Conservation (phyloP, 768 basidiomycete genomes). For the Chalciporus sphaerocephalus region DNA sequence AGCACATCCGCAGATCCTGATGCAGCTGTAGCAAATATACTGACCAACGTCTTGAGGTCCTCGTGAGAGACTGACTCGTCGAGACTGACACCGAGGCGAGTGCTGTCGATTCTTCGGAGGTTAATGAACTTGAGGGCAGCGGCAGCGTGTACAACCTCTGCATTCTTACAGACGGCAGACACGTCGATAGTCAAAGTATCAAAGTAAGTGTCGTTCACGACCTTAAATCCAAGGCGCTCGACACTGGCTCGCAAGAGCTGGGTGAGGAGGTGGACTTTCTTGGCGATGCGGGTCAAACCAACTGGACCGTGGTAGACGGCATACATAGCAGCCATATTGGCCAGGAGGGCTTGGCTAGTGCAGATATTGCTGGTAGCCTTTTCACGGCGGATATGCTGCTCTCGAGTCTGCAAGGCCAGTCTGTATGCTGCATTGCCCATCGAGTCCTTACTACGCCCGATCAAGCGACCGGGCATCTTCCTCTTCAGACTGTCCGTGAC, state of each 20-base stretch:
- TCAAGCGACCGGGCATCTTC: constrained; percentile 97
- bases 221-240: constrained; percentile 68
- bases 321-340: constrained; percentile 99
- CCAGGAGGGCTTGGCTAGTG: constrained; percentile 94
- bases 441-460: constrained; percentile 84
- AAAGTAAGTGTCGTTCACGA: constrained; percentile 74
- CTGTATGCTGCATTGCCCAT: constrained; percentile 87
- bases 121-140: constrained; percentile 72
- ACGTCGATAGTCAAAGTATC: constrained; percentile 86
- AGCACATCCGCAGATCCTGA: constrained; percentile 45
- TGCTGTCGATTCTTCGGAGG: constrained; percentile 70
- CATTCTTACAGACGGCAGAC: constrained; percentile 50
- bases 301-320: constrained; percentile 93
- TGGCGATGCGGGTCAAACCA: constrained; percentile 79
- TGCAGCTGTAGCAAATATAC: constrained; percentile 72
- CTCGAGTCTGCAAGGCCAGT: constrained; percentile 90
- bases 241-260: constrained; percentile 67
- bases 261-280: constrained; percentile 86
- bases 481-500: constrained; percentile 88
- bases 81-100: constrained; percentile 79
- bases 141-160: constrained; percentile 62
- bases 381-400: constrained; percentile 96
- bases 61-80: constrained; percentile 83
- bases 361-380: constrained; percentile 99
- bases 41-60: constrained; percentile 73